Evolutionary conservation across 208 protist genomes (phyloP), one percentile per base, ranked within the genome.

Genomic region (Leishmania turanica): DNA sequence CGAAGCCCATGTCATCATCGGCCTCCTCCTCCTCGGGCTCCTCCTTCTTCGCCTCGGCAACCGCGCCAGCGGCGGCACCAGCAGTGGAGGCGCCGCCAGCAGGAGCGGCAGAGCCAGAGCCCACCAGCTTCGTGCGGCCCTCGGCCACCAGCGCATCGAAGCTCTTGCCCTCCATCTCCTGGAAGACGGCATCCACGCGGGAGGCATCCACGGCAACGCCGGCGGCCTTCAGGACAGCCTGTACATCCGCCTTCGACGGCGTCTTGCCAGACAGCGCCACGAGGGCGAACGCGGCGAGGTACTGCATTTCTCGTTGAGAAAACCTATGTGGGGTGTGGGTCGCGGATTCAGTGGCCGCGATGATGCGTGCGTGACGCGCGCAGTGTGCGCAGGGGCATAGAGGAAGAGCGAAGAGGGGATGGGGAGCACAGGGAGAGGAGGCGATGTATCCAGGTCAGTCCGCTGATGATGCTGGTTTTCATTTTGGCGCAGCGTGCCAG

Each of bases 241-340:
- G 77, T 5, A 99, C 89, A 77, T 93, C 94, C 34, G 84, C 75
- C 87, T 95, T 91, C 73, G 94, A 87, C 56, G 96, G 96, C 60
- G 87, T 81, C 79, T 93, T 94, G 64, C 95, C 95, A 34, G 90
- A 92, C n/a, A 98, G 92, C 78, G 86, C 81, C 51, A 92, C 93
- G 27, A 99, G 89, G 71, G 97, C 90, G 87, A 98, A 99, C 60
- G 97, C 97, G 79, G 97, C 96, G 34, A 98, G 89, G 88, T 98
- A 96, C 88, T 97, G 97, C 96, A 98, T 98, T 62, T 75, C 70
- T 89, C 70, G 68, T 65, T 80, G 72, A 60, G 64, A 24, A 54
- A 86, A 53, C 73, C 74, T 21, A 31, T 19, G 56, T 31, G 3
- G 40, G 1, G 17, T 27, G 58, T 6, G 37, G 51, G 34, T 37